Evolutionary conservation across 2,329 filamentous ascomycete species (phyloP).

Genomic region (Cytospora schulzeri): DNA sequence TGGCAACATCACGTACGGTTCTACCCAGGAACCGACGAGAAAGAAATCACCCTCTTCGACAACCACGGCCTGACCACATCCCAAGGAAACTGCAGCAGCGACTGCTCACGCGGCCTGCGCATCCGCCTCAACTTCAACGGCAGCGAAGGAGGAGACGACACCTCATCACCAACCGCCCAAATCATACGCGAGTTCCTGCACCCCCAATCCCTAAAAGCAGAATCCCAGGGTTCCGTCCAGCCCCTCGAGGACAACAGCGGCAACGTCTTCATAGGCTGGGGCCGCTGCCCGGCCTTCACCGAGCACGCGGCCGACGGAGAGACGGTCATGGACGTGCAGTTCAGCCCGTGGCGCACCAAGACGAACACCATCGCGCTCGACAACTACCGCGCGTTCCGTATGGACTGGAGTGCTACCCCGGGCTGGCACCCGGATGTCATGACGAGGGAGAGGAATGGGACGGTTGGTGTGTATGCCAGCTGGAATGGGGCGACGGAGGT

Average conservation of each 20-base stretch:
- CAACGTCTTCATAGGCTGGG: constrained; percentile 49
- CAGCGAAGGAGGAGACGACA: too few species aligned
- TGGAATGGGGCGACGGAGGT: constrained; percentile 39
- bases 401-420: constrained; percentile 32
- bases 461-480: constrained; percentile 32
- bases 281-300: constrained; percentile 47
- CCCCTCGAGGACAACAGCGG: constrained; percentile 7
- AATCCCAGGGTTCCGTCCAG: background rate
- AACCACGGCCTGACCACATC: too few species aligned
- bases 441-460: constrained; percentile 23
- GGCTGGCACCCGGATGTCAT: constrained; percentile 30
- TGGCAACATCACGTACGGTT: too few species aligned
- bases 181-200: too few species aligned
- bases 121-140: too few species aligned
- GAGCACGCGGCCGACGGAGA: constrained; percentile 45
- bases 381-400: constrained; percentile 34
- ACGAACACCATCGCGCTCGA: constrained; percentile 19
- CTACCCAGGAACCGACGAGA: too few species aligned
- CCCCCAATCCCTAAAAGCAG: too few species aligned
- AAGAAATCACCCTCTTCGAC: too few species aligned
- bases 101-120: too few species aligned
- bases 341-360: constrained; percentile 35
- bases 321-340: constrained; percentile 45
- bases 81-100: too few species aligned
- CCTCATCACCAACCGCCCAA: too few species aligned